Evolutionary conservation across 306 rosid species (phyloP).

Genomic region (Dryas alaskensis): DNA sequence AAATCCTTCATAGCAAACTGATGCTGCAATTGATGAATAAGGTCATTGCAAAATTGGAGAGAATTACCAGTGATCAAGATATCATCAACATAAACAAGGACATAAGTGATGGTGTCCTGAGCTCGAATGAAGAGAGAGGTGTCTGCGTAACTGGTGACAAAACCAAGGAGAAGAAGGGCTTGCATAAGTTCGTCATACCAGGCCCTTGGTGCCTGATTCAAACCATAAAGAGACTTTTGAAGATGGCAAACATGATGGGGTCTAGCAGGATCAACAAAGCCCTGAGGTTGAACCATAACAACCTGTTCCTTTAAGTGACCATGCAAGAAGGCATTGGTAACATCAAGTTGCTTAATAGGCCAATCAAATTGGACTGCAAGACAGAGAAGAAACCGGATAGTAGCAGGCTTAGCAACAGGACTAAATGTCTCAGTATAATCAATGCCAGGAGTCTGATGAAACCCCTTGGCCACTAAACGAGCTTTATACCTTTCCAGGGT

Average conservation of each 20-base stretch:
- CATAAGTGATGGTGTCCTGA: neutral
- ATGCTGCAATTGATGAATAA: neutral
- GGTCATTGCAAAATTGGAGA: accelerated
- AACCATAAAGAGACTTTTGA: neutral
- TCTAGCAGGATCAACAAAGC: neutral
- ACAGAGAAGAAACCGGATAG: neutral
- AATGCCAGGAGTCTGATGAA: neutral
- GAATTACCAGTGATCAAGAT: neutral
- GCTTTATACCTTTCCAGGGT: neutral
- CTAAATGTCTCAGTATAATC: neutral
- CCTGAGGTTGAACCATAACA: neutral
- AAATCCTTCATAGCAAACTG: neutral
- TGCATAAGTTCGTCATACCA: neutral
- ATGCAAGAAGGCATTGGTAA: neutral
- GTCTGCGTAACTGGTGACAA: neutral
- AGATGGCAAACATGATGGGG: neutral
- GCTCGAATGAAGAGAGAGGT: neutral
- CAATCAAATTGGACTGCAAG: too few species aligned
- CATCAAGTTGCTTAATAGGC: neutral
- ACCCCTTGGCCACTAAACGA: neutral
- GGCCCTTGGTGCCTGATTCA: neutral
- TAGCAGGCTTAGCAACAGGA: neutral
- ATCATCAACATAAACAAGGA: slow-evolving; percentile 5
- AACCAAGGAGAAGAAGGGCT: neutral
- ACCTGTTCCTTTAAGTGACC: neutral